Conservation (phyloP, 306 rosid genomes). For the Malus domestica region ASM211411v1 NC_041802.1:2808501-2809000, state of each 20-base stretch:
- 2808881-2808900: constrained; percentile 3
- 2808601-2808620: constrained; percentile 23
- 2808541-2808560: constrained; percentile 20
- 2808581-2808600: constrained; percentile 18
- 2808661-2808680: constrained; percentile 21
- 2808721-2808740: constrained; percentile 15
- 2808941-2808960: not conserved
- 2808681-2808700: constrained; percentile 23
- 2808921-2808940: not conserved
- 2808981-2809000: not conserved
- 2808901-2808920: not conserved
- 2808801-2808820: constrained; percentile 20
- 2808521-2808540: not conserved
- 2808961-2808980: not conserved
- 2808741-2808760: no score
- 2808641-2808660: constrained; percentile 12
- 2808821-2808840: constrained; percentile 43
- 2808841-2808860: not conserved
- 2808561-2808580: constrained; percentile 26
- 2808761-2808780: constrained; percentile 4
- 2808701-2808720: constrained; percentile 21
- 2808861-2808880: not conserved
- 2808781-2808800: constrained; percentile 16
- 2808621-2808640: constrained; percentile 18
- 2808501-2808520: constrained; percentile 43